phyloP scores from a whole-genome alignment of 208 protist species.

The Crithidia sp. region DNA sequence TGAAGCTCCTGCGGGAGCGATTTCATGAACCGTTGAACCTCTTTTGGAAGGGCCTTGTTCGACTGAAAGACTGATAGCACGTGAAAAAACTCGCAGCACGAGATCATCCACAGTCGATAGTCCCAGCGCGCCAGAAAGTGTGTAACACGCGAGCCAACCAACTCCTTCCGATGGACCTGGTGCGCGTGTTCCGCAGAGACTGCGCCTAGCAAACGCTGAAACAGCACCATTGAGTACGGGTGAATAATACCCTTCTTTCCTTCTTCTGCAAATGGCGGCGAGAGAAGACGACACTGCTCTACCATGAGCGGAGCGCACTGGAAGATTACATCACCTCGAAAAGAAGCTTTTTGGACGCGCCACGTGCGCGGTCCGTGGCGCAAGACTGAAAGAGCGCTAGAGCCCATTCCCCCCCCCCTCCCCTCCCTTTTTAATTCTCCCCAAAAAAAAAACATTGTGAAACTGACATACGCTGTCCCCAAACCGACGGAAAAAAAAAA shows the following conservation, averaged over 20 bases:
- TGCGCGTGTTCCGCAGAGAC: conserved; percentile 26
- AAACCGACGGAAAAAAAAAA: conserved; percentile 12
- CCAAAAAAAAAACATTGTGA: too few species aligned
- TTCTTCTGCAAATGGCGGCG: conserved; percentile 8
- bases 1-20: conserved; percentile 16
- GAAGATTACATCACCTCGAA: conserved; percentile 3
- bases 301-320: conserved; percentile 27
- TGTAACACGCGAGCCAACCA: conserved; percentile 5
- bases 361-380: conserved; percentile 8
- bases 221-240: conserved; percentile 25
- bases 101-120: conserved; percentile 58
- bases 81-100: conserved; percentile 64
- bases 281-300: conserved; percentile 13
- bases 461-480: conserved; percentile 25
- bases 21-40: conserved; percentile 27
- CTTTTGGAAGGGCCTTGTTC: conserved; percentile 42
- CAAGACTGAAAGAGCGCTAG: conserved; percentile 26
- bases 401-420: too few species aligned
- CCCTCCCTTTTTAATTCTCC: too few species aligned
- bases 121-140: conserved; percentile 41
- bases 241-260: conserved; percentile 16
- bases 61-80: conserved; percentile 55
- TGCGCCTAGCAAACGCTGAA: conserved; percentile 15
- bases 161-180: conserved; percentile 2
- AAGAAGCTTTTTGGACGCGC: conserved; percentile 18